These are phyloP conservation scores for Epichloe bromicola DNA, from an alignment of 2,329 filamentous ascomycete genomes.

Conservation along the genomic window DNA sequence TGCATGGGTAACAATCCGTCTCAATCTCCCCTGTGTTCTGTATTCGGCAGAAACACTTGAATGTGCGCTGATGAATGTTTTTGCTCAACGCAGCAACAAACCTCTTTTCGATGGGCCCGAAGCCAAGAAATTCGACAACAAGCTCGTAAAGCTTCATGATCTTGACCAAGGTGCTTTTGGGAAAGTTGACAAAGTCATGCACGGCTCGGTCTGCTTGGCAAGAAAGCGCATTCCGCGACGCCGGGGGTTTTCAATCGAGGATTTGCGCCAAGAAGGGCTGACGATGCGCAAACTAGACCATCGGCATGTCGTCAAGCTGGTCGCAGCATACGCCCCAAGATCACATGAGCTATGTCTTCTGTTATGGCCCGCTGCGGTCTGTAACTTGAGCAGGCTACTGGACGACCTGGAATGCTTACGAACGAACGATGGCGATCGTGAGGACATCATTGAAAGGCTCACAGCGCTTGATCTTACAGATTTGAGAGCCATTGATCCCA, in stretches of 20 bases:
- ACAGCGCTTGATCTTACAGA: conserved; percentile 25
- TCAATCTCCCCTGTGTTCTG: neutral
- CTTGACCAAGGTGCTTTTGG: conserved; percentile 31
- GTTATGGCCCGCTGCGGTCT: conserved; percentile 34
- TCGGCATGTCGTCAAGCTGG: conserved; percentile 33
- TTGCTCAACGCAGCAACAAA: conserved; percentile 14
- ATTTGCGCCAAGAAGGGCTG: conserved; percentile 30
- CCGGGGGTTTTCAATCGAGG: conserved; percentile 26
- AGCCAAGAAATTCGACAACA: conserved; percentile 21
- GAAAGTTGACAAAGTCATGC: conserved; percentile 29
- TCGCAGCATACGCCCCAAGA: conserved; percentile 31
- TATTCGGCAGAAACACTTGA: neutral
- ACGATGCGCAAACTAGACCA: conserved; percentile 35
- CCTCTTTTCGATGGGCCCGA: conserved; percentile 18
- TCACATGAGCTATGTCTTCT: conserved; percentile 30
- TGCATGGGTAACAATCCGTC: neutral
- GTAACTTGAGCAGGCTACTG: conserved; percentile 29
- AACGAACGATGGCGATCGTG: conserved; percentile 24
- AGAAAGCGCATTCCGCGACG: conserved; percentile 28
- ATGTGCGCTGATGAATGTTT: neutral
- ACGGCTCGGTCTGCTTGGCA: conserved; percentile 28
- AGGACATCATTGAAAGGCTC: conserved; percentile 27
- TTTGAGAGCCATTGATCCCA: conserved; percentile 21
- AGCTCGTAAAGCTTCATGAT: conserved; percentile 19
- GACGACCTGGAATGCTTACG: conserved; percentile 29